Conservation (phyloP, 345 rosid genomes). For the Pistacia vera region DNA sequence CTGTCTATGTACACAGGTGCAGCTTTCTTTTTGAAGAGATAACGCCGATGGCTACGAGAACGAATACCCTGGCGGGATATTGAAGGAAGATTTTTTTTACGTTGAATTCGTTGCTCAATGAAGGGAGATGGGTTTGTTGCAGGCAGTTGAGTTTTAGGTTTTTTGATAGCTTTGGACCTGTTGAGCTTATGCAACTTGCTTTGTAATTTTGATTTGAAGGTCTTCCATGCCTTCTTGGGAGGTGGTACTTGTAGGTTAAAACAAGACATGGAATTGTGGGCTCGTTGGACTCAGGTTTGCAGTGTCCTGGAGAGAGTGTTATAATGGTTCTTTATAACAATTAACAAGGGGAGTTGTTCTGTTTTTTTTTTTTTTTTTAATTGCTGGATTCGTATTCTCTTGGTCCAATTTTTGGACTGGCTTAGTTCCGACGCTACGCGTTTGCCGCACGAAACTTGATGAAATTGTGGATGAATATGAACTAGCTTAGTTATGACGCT, state of each 20-base stretch:
- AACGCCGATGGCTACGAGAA: conserved; percentile 3
- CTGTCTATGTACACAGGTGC: conserved; percentile 56
- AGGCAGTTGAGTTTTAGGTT: conserved; percentile 16
- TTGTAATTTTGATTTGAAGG: conserved; percentile 57
- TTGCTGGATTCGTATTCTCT: conserved; percentile 30
- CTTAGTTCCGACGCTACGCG: conserved; percentile 46
- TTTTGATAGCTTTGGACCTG: conserved; percentile 40
- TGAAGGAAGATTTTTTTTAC: not conserved
- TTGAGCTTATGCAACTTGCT: conserved; percentile 46
- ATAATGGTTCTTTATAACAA: conserved; percentile 11
- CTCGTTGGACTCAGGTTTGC: not conserved
- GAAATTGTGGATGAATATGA: not conserved
- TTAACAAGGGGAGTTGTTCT: too few species aligned
- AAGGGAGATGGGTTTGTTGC: not conserved
- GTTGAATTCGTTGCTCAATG: conserved; percentile 8
- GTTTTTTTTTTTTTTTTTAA: not conserved
- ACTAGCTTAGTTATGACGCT: conserved; percentile 44
- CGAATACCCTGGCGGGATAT: not conserved
- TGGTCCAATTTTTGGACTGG: conserved; percentile 19
- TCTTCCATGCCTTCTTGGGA: conserved; percentile 74
- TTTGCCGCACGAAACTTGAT: not conserved
- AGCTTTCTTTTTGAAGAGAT: conserved; percentile 38
- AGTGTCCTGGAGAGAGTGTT: not conserved
- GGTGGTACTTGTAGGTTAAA: conserved; percentile 51
- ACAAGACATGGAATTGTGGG: conserved; percentile 47